Evolutionary conservation across 768 basidiomycete species (phyloP).

Genomic region (Tricholoma terreum): DNA sequence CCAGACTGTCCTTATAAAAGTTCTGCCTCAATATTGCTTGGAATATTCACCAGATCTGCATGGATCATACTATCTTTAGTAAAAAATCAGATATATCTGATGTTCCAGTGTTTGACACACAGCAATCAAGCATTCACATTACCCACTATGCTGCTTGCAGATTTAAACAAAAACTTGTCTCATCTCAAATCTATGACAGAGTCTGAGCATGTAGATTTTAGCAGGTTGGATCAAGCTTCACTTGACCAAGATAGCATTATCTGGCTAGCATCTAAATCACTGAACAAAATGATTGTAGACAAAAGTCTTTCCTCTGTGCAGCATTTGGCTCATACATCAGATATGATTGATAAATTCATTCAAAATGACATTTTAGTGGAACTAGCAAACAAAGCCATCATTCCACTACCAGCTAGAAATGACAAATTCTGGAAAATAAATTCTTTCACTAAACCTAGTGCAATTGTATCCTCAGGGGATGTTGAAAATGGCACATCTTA

Average conservation of each 20-base stretch:
- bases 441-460: neutral
- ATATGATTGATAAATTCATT: neutral
- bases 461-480: neutral
- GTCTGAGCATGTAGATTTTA: neutral
- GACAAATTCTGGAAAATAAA: neutral
- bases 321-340: neutral
- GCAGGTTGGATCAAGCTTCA: neutral
- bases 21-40: slow-evolving; percentile 1
- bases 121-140: neutral
- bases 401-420: neutral
- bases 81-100: neutral
- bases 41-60: neutral
- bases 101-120: neutral
- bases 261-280: neutral
- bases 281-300: neutral
- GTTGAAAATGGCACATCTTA: neutral
- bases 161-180: neutral
- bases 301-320: neutral
- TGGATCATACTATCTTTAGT: neutral
- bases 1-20: slow-evolving; percentile 11
- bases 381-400: neutral
- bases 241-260: neutral
- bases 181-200: neutral
- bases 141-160: neutral
- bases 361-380: neutral